Evolutionary conservation across 1,139 yeast genomes (phyloP), one percentile per base, ranked within the genome.

Genomic region (Suhomyces bribrorum): DNA sequence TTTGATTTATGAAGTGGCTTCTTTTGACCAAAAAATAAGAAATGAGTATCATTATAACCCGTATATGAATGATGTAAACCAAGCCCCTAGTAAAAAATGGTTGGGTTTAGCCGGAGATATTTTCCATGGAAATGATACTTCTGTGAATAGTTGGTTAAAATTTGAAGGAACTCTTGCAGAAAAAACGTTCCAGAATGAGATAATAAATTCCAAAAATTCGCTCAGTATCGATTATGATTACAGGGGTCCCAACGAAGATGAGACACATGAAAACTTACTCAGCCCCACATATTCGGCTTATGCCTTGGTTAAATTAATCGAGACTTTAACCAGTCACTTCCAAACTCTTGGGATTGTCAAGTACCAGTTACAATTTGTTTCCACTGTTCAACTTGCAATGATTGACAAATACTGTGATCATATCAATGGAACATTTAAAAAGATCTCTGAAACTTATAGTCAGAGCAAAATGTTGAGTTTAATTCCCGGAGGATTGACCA

Each of bases 261-360:
- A 41, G 4, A 37, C 33, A 3, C 29, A 28, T 12, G 45, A 51
- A 73, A 64, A 16, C 11, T 31, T 17, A 34, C 57, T 73, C 7
- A 77, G 77, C 45, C 92, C 95, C 2, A 84, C 92, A 0, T 73
- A 75, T 39, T 81, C 90, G 0, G 79, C 92, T 0, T 66, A 77
- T 34, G 79, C 81, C 40, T 54, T 86, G 43, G 73, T 73, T 29
- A 81, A 79, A 46, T 63, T 89, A 24, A 65, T 89, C 26, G 83
- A 83, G 44, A 82, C 81, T 36, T 71, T 87, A 29, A 86, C 87
- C 6, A 71, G 69, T 29, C 85, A 82, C 47, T 84, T 82, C 51
- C 63, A 71, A 29, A 69, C 82, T 11, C 61, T 82, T 39, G 69
- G 73, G 15, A 68, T 86, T 17, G 76, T 79, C 29, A 79, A 78